Conservation (phyloP, 495 filamentous ascomycete species). For the Hypoxylon intermedium region DNA sequence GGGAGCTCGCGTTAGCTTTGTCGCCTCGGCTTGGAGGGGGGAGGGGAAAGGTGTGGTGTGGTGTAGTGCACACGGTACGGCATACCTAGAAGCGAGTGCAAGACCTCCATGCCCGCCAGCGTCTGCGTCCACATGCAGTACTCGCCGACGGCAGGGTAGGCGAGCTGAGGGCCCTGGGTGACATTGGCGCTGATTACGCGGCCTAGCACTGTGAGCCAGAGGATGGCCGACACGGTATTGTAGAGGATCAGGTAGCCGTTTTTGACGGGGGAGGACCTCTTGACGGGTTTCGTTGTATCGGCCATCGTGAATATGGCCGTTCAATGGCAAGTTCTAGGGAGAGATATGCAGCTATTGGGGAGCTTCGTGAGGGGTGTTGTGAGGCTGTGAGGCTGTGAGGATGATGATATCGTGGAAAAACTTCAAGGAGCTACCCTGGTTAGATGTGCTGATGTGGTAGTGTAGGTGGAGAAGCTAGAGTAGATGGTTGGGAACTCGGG, state of each 20-base stretch:
- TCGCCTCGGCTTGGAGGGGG: no score
- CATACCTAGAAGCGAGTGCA: conserved; percentile 75
- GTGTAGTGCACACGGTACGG: neutral
- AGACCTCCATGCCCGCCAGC: conserved; percentile 78
- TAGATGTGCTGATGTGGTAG: neutral
- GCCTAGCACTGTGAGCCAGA: conserved; percentile 77
- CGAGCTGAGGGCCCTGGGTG: conserved; percentile 34
- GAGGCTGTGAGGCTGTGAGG: no score
- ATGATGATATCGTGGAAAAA: conserved; percentile 10
- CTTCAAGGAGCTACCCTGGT: conserved; percentile 7
- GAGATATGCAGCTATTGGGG: neutral
- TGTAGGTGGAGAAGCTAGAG: conserved; percentile 1
- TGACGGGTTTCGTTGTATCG: conserved; percentile 33
- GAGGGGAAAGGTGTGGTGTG: neutral
- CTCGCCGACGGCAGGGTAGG: conserved; percentile 61
- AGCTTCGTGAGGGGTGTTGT: neutral
- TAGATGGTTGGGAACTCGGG: neutral
- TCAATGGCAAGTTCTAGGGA: neutral
- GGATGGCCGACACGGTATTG: conserved; percentile 74
- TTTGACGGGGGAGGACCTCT: conserved; percentile 48
- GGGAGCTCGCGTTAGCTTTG: no score
- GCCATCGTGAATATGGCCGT: conserved; percentile 25
- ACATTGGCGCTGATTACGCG: conserved; percentile 54
- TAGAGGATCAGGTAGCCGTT: conserved; percentile 79
- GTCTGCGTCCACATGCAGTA: conserved; percentile 84